Conservation (phyloP, 257 asterid genomes). For the Solanum verrucosum region DNA sequence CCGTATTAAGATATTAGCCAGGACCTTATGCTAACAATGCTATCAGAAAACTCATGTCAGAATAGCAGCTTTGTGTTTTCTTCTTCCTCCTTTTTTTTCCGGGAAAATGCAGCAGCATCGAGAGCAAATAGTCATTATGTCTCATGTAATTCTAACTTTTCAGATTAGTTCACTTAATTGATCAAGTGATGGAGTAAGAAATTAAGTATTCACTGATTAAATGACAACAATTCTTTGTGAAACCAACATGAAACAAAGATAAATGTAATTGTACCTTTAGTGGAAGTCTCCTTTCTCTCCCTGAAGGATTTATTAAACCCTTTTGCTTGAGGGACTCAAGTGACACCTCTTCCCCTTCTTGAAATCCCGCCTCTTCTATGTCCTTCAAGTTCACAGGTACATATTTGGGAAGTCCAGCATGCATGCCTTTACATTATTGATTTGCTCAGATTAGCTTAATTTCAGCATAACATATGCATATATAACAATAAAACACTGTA, state of each 20-base stretch:
- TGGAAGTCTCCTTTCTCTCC: conserved; percentile 91
- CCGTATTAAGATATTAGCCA: not conserved
- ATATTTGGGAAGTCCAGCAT: conserved; percentile 83
- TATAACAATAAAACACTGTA: not conserved
- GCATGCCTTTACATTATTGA: conserved; percentile 52
- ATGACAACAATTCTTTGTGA: not conserved
- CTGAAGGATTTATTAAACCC: conserved; percentile 91
- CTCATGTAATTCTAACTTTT: not conserved
- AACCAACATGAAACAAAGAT: not conserved
- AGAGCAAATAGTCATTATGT: not conserved
- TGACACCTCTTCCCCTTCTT: conserved; percentile 94
- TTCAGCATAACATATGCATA: not conserved
- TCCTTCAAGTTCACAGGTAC: conserved; percentile 83
- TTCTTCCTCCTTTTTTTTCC: not conserved
- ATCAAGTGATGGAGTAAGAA: not conserved
- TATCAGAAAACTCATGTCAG: not conserved
- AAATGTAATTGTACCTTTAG: conserved; percentile 46
- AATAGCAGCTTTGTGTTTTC: not conserved
- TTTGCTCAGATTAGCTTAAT: not conserved
- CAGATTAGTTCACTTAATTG: not conserved
- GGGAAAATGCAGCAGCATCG: not conserved
- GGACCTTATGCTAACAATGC: not conserved
- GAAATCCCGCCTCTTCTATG: conserved; percentile 67
- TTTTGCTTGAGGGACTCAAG: conserved; percentile 76
- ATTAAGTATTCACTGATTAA: not conserved